Evolutionary conservation across 768 basidiomycete genomes (phyloP).

Genomic region (Auriscalpium orientale): DNA sequence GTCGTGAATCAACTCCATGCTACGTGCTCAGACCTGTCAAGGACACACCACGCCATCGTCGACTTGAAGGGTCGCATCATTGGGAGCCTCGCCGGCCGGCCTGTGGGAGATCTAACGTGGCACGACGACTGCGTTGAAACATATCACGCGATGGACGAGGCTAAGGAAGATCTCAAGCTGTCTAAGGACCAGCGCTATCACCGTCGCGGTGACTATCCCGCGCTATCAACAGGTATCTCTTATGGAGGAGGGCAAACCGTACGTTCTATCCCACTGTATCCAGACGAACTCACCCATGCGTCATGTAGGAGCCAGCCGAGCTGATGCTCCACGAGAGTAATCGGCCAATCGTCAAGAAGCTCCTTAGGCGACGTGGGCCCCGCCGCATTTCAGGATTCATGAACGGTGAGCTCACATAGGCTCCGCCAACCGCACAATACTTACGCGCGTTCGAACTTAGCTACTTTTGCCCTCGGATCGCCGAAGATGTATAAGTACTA

Average conservation of each 20-base stretch:
- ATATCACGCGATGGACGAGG: neutral
- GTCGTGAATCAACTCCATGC: neutral
- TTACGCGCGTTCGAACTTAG: neutral
- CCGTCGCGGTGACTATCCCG: neutral
- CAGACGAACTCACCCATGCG: neutral
- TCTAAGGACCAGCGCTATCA: neutral
- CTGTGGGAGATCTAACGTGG: neutral
- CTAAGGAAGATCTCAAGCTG: neutral
- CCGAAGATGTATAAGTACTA: conserved; percentile 3
- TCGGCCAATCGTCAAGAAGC: neutral
- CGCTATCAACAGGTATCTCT: neutral
- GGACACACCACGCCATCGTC: neutral
- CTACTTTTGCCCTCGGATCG: neutral
- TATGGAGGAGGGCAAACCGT: neutral
- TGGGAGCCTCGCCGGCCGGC: neutral
- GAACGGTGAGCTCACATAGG: neutral
- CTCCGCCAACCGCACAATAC: neutral
- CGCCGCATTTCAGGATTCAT: neutral
- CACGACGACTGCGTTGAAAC: neutral
- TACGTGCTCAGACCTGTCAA: neutral
- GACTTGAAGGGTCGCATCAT: neutral
- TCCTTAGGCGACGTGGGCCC: neutral
- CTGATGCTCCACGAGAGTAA: neutral
- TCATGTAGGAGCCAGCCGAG: neutral
- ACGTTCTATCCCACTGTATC: neutral